Conservation (phyloP, 768 basidiomycete species). For the Mycena capillaripes region DNA sequence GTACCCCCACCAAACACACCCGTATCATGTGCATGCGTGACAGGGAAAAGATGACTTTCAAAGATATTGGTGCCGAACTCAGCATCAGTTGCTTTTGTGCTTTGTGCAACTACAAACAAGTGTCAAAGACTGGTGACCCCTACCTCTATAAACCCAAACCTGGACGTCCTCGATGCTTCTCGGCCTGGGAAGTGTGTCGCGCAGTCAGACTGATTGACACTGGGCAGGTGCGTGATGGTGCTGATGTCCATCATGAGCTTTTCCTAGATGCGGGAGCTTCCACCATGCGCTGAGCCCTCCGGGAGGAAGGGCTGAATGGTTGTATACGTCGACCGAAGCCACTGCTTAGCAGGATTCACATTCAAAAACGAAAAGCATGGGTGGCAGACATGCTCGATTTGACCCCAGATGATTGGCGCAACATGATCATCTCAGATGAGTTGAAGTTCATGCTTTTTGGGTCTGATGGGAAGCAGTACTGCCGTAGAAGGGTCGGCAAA, state of each 20-base stretch:
- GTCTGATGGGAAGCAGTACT: conserved; percentile 41
- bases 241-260: background rate
- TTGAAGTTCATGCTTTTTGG: conserved; percentile 30
- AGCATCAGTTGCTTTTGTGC: background rate
- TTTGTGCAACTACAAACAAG: conserved; percentile 9
- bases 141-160: background rate
- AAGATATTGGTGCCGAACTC: background rate
- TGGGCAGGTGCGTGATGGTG: background rate
- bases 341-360: conserved; percentile 50
- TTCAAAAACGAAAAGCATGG: conserved; percentile 52
- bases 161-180: background rate
- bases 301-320: conserved; percentile 2
- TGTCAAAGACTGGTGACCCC: background rate
- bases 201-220: background rate
- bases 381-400: background rate
- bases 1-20: conserved; percentile 13
- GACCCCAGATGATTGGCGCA: conserved; percentile 34
- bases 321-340: conserved; percentile 6
- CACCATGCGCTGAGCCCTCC: background rate
- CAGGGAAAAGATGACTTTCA: conserved; percentile 5
- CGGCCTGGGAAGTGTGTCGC: background rate
- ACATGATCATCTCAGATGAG: conserved; percentile 39
- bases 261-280: background rate
- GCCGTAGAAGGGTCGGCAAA: conserved; percentile 36
- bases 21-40: background rate